Base-by-base conservation (phyloP, 495 filamentous ascomycete genomes). In the Daldinia childiae region DNA sequence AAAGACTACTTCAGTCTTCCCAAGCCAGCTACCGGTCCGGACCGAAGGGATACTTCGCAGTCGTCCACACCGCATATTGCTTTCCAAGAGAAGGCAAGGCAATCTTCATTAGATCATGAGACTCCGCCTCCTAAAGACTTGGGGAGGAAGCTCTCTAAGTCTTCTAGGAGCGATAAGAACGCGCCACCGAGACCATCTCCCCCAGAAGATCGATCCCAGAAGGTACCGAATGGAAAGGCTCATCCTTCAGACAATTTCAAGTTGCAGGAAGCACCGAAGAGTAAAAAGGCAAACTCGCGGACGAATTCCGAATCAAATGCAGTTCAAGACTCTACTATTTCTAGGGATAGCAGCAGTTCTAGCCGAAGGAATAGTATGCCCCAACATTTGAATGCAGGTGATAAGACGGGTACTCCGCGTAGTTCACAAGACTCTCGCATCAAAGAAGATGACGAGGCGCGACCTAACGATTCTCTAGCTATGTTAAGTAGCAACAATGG, bases 21-120 rank as follows among this genome's bases (percentile, higher is more conserved):
- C 9, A 80, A 77, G 69, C 73, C 71, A 34, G 17, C 69, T 19
- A 66, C 76, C 4, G 30, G 73, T 29, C 58, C 74, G 6, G 78
- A 82, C 62, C 82, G 75, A 61, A 80, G 75, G 30, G 59, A 73
- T 12, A 82, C 81, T 29, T 82, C 83, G 5, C 81, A 83, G 51
- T 78, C 83, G 3, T 82, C 87, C 9, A 93, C 92, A 7, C 92
- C 93, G 36, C 94, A 98, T 79, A 97, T 97, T 75, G 92, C 93
- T 39, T 96, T 92, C 77, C 93, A 97, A 77, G 93, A 96, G 74
- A 94, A 94, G 76, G 89, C 89, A 0, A 87, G 92, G 52, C 88
- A 92, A 73, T 66, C 81, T 4, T 85, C 86, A 5, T 82, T 84
- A 11, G 86, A 88, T 9, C 77, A 84, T 41, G 84, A 86, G 36